Base-by-base conservation (phyloP, 169 alveolate species). In the Plasmodium fragile region DNA sequence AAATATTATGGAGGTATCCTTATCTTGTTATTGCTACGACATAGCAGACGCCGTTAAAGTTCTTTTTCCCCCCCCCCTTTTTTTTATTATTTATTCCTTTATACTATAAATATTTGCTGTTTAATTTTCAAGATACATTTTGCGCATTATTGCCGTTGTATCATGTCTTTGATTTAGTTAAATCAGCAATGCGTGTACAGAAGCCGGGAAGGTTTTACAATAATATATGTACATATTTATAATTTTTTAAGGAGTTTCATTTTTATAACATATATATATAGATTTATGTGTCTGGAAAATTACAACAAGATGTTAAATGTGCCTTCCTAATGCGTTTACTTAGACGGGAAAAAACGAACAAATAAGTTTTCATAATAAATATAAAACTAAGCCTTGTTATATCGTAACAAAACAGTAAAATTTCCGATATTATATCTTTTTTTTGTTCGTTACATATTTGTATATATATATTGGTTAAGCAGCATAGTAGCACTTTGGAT, bases 181-280 rank as follows among this genome's bases (percentile, higher is more conserved):
- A 22, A 25, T 18, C 28, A 65, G 75, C 75, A 22, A 25, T 65
- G 75, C 3, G 36, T 10, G 25, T 65, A 28, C 16, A 11, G 6
- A 65, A 28, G 36, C 1, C 41, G 75, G n/a, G 36, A 65, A 65
- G 18, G n/a, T 22, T 11, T 13, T 16, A 49, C 59, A 49, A 49
- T 49, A 49, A 65, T 65, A 65, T 65, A 65, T 65, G 75, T 28
- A 65, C n/a, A 65, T 65, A 65, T 65, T 65, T 65, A 25, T 65
- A 5, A 22, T 65, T 65, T 22, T 65, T 65, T 65, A 1, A 65
- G 36, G 75, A 65, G 75, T 4, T 65, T 65, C 75, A 65, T 25
- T 65, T 65, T 65, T 65, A 28, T 65, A 65, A 65, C n/a, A 7
- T 65, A 65, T 65, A 25, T 65, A 65, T 28, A 65, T 65, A 25